Conservation (phyloP, 1,284 basidiomycete genomes). For the Leccinum angustisporum region DNA sequence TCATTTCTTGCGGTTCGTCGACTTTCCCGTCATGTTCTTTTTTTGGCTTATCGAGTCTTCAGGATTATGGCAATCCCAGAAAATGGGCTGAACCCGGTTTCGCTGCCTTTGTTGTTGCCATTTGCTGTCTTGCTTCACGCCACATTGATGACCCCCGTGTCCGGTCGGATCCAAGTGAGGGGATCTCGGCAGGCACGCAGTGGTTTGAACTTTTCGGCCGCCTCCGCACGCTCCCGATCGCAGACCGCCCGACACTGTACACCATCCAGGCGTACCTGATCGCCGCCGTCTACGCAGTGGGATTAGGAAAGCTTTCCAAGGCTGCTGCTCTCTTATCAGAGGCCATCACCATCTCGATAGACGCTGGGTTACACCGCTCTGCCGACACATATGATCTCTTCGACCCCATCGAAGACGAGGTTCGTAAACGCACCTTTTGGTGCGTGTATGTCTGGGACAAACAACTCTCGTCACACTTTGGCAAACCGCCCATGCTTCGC, state of each 20-base stretch:
- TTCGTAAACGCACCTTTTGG: conserved; percentile 91
- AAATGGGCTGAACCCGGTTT: conserved; percentile 94
- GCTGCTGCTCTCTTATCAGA: conserved; percentile 83
- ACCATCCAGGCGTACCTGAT: conserved; percentile 86
- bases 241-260: conserved; percentile 87
- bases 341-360: conserved; percentile 79
- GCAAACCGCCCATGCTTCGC: conserved; percentile 80
- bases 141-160: conserved; percentile 90
- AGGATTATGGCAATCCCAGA: conserved; percentile 89
- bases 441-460: conserved; percentile 94
- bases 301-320: conserved; percentile 82
- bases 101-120: conserved; percentile 84
- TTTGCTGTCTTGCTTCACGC: conserved; percentile 85
- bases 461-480: conserved; percentile 81
- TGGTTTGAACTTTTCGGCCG: conserved; percentile 88
- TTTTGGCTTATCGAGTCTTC: conserved; percentile 18
- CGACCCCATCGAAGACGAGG: conserved; percentile 83
- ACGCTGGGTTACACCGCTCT: conserved; percentile 83
- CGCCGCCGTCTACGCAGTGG: conserved; percentile 86
- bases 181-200: conserved; percentile 82
- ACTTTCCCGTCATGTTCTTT: conserved; percentile 4
- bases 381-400: conserved; percentile 89
- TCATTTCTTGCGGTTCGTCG: conserved; percentile 76
- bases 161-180: conserved; percentile 74
- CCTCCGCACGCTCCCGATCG: conserved; percentile 79